Evolutionary conservation across 495 filamentous ascomycete genomes (phyloP).

Genomic region (Penicillium paxilli): DNA sequence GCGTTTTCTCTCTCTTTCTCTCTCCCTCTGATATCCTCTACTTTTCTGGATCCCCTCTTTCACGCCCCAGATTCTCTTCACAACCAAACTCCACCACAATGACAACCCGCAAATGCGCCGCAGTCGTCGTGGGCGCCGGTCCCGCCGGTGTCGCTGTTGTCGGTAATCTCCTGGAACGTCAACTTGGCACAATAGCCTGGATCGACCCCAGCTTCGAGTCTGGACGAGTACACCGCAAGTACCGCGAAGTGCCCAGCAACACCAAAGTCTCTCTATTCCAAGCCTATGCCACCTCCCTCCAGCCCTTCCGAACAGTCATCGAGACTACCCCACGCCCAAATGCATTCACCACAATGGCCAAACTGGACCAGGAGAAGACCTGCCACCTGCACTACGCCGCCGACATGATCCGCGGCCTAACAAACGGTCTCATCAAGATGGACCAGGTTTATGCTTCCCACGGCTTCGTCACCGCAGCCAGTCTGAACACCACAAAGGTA

Average conservation of each 20-base stretch:
- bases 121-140: slow-evolving; percentile 58
- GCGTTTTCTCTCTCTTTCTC: background rate
- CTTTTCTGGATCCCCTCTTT: background rate
- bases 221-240: slow-evolving; percentile 52
- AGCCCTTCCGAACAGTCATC: slow-evolving; percentile 49
- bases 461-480: slow-evolving; percentile 43
- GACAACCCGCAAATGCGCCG: slow-evolving; percentile 42
- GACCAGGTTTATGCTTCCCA: slow-evolving; percentile 41
- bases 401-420: slow-evolving; percentile 52
- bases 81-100: slow-evolving; percentile 19
- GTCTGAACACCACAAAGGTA: slow-evolving; percentile 29
- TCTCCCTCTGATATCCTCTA: background rate
- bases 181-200: slow-evolving; percentile 51
- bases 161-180: slow-evolving; percentile 56
- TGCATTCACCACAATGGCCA: slow-evolving; percentile 50
- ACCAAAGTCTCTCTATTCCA: slow-evolving; percentile 56
- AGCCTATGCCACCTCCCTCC: slow-evolving; percentile 46
- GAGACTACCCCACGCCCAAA: slow-evolving; percentile 47
- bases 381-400: slow-evolving; percentile 55
- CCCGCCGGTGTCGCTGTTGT: slow-evolving; percentile 57
- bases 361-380: slow-evolving; percentile 53
- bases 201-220: slow-evolving; percentile 53
- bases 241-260: slow-evolving; percentile 57
- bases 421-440: slow-evolving; percentile 48
- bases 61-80: background rate